Evolutionary conservation across 352 stramenopile species (phyloP).

Genomic region (Plasmopara muralis): DNA sequence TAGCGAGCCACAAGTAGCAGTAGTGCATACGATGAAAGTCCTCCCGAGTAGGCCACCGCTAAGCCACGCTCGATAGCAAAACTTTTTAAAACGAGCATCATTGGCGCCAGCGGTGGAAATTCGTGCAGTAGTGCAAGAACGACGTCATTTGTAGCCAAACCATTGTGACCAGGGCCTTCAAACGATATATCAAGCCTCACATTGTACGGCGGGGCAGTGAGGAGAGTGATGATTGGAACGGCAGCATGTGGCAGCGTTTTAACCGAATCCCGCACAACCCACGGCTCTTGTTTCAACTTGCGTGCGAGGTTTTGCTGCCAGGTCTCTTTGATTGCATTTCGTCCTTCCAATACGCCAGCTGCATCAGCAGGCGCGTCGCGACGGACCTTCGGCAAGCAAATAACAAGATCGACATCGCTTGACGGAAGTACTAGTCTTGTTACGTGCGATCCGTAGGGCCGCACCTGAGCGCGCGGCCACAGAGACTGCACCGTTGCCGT

Average conservation of each 20-base stretch:
- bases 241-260: slow-evolving; percentile 96
- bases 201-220: slow-evolving; percentile 69
- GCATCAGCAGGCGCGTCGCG: slow-evolving; percentile 91
- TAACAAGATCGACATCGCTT: slow-evolving; percentile 96
- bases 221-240: slow-evolving; percentile 96
- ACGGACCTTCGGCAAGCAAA: slow-evolving; percentile 96
- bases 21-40: slow-evolving; percentile 93
- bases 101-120: slow-evolving; percentile 90
- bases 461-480: slow-evolving; percentile 94
- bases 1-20: slow-evolving; percentile 94
- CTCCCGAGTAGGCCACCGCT: slow-evolving; percentile 94
- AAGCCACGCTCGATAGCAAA: slow-evolving; percentile 90
- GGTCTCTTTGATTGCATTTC: slow-evolving; percentile 98
- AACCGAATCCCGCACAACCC: slow-evolving; percentile 90
- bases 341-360: slow-evolving; percentile 93
- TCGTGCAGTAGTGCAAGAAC: slow-evolving; percentile 90
- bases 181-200: slow-evolving; percentile 95
- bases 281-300: slow-evolving; percentile 90
- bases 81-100: slow-evolving; percentile 96
- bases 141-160: slow-evolving; percentile 91
- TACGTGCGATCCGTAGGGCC: slow-evolving; percentile 95
- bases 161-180: slow-evolving; percentile 94
- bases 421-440: slow-evolving; percentile 93
- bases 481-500: slow-evolving; percentile 81
- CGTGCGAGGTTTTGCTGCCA: slow-evolving; percentile 96